These are phyloP conservation scores for Agroathelia rolfsii DNA, from an alignment of 1,284 basidiomycete genomes.

Conservation along the genomic window DNA sequence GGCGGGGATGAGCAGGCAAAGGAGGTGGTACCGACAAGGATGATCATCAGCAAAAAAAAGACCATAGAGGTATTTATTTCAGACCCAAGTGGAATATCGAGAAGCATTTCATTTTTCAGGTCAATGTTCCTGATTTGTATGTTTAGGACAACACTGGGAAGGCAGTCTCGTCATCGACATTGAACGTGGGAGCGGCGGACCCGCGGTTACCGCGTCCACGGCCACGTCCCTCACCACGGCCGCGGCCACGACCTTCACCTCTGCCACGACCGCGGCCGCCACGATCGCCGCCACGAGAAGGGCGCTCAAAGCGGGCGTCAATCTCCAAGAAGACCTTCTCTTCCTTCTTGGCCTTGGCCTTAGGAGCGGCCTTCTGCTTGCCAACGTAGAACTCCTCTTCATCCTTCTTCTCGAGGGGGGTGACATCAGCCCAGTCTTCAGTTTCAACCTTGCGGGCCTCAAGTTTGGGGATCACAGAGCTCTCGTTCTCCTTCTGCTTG, in stretches of 20 bases:
- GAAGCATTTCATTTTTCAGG: neutral
- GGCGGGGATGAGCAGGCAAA: no score
- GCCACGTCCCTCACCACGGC: constrained; percentile 27
- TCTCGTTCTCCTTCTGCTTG: constrained; percentile 54
- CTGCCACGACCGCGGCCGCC: constrained; percentile 33
- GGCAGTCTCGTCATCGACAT: constrained; percentile 69
- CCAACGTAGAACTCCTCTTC: no score
- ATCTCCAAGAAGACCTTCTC: constrained; percentile 73
- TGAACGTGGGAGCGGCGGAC: constrained; percentile 29
- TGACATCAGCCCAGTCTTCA: constrained; percentile 58
- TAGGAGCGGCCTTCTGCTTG: constrained; percentile 51
- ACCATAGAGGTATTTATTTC: no score
- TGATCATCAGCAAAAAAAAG: no score
- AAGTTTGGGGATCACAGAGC: constrained; percentile 52
- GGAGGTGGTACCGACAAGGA: no score
- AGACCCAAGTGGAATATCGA: constrained; percentile 1
- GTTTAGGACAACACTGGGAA: constrained; percentile 79
- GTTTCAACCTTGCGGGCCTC: constrained; percentile 65
- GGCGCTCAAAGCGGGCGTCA: constrained; percentile 68
- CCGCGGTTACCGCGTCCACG: constrained; percentile 31
- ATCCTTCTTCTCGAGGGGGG: constrained; percentile 51
- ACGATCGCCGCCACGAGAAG: constrained; percentile 45
- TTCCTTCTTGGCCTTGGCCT: constrained; percentile 62
- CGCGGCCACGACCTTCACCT: no score
- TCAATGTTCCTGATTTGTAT: no score